These are phyloP conservation scores for Leccinum subtestaceum DNA, from an alignment of 768 basidiomycete genomes.

Conservation along the genomic window DNA sequence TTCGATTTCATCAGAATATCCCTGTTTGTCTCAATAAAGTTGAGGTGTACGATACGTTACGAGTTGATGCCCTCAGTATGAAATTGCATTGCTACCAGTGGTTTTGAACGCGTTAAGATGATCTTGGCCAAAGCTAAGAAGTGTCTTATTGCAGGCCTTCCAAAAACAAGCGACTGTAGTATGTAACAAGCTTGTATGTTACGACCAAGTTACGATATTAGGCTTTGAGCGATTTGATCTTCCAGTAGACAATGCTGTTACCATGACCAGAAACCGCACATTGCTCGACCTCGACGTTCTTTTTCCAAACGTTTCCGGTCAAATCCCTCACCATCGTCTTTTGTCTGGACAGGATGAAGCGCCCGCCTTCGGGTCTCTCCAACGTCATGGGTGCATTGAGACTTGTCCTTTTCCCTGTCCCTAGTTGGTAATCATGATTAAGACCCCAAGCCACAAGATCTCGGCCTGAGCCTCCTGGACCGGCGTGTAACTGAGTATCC, in stretches of 20 bases:
- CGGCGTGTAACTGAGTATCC: slow-evolving; percentile 53
- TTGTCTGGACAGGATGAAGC: slow-evolving; percentile 55
- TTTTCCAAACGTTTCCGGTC: slow-evolving; percentile 58
- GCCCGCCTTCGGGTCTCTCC: slow-evolving; percentile 48
- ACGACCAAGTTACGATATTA: not conserved
- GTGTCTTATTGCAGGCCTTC: not conserved
- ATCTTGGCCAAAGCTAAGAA: not conserved
- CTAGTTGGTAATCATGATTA: slow-evolving; percentile 72
- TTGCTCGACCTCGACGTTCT: slow-evolving; percentile 62
- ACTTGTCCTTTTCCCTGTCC: slow-evolving; percentile 67
- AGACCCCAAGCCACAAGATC: slow-evolving; percentile 75
- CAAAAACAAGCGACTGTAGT: not conserved
- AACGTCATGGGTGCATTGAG: slow-evolving; percentile 52
- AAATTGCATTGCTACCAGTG: not conserved
- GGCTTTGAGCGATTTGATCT: slow-evolving; percentile 30
- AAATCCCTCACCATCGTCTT: slow-evolving; percentile 58
- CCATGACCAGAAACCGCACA: slow-evolving; percentile 58
- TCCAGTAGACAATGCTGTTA: slow-evolving; percentile 72
- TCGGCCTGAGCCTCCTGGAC: slow-evolving; percentile 49
- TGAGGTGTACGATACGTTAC: not conserved
- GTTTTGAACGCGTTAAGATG: not conserved
- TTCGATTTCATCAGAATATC: too few species aligned
- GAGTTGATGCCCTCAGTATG: not conserved
- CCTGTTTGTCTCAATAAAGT: not conserved
- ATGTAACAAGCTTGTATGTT: not conserved